These are phyloP conservation scores for Mycena maculata DNA, from an alignment of 768 basidiomycete genomes.

Conservation along the genomic window DNA sequence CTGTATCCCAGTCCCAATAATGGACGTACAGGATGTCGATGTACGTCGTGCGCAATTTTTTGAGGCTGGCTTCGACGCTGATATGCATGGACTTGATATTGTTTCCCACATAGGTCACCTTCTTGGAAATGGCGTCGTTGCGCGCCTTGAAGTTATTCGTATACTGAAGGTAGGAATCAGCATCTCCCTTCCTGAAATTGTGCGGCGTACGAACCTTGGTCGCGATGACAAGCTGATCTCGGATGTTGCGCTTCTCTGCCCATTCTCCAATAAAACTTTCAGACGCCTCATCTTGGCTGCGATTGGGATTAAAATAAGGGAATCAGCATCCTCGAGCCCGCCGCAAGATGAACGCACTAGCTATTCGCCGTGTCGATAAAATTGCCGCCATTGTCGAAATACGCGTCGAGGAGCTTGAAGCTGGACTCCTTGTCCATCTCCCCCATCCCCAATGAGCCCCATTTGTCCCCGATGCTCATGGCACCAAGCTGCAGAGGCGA, in stretches of 20 bases:
- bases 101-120: constrained; percentile 24
- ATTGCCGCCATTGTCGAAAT: constrained; percentile 25
- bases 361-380: constrained; percentile 32
- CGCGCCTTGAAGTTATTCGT: constrained; percentile 39
- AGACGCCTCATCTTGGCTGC: constrained; percentile 64
- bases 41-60: constrained; percentile 67
- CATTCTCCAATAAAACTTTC: constrained; percentile 68
- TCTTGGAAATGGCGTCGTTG: constrained; percentile 23
- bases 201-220: constrained; percentile 56
- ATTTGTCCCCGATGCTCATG: constrained; percentile 54
- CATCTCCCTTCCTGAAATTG: neutral
- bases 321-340: no score
- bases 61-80: constrained; percentile 60
- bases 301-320: neutral
- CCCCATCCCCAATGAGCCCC: constrained; percentile 43
- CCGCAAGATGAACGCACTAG: constrained; percentile 11
- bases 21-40: constrained; percentile 70
- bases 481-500: constrained; percentile 55
- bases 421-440: constrained; percentile 28
- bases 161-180: constrained; percentile 9
- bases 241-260: constrained; percentile 56
- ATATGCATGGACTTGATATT: constrained; percentile 52
- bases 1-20: constrained; percentile 57
- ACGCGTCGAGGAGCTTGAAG: constrained; percentile 29
- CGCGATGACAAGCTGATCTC: constrained; percentile 62